Base-by-base conservation (phyloP, 352 stramenopile genomes). In the Phytopythium kandeliae region DNA sequence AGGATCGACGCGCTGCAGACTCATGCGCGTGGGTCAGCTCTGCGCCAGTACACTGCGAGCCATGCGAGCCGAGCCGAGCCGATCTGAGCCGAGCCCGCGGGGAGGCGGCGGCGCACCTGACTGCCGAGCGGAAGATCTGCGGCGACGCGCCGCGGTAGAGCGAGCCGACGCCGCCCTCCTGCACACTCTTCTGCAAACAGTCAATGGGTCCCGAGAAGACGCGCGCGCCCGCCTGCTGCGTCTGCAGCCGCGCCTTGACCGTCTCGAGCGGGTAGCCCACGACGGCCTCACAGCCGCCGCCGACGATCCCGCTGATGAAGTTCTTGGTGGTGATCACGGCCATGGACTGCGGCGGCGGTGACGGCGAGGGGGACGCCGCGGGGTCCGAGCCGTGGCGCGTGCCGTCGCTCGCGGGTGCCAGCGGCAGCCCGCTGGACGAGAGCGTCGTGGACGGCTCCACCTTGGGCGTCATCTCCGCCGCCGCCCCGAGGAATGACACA, bases 191-290 rank as follows among this genome's bases (percentile, higher is more conserved):
- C 47, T 69, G 66, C 13, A 88, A 34, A 22, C 71, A 84, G 58
- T 88, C 71, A 15, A 85, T 36, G 13, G 72, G 64, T 0, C 74
- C 70, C 7, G 63, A 64, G 46, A 78, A 82, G 8, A 58, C 55
- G 36, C 44, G 46, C 17, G 54, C 47, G 37, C 38, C 47, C 50
- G 47, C 61, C 37, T 69, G 66, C 59, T 87, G 73, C 21, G 76
- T 87, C 60, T 87, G 76, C 60, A 87, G 78, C 40, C 76, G 73
- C 49, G 76, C 68, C 58, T 87, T 87, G 48, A 85, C 58, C 22
- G 76, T 87, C 59, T 87, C 76, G 17, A 85, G 64, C 26, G 76
- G 76, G 54, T 87, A 87, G 4, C 73, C 76, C 17, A 82, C 76
- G 17, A 87, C 53, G 9, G 73, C 76, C 53, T 85, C 73, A 52